These are phyloP conservation scores for Funneliformis caledonium DNA, from an alignment of 371 early-diverging fungal genomes.

Conservation along the genomic window DNA sequence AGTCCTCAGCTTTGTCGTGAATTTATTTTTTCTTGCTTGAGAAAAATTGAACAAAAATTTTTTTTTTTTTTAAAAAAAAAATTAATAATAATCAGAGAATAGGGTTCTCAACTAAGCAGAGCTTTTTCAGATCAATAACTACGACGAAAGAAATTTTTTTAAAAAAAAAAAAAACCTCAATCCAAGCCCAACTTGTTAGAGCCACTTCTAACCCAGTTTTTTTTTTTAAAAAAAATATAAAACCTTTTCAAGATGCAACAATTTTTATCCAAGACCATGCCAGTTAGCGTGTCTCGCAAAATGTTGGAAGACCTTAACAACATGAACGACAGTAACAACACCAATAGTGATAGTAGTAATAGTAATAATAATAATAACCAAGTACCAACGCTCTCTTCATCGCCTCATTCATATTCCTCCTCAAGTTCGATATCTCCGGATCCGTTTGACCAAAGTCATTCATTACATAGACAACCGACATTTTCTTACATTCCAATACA, in stretches of 20 bases:
- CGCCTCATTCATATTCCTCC: neutral
- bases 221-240: neutral
- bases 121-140: too few species aligned
- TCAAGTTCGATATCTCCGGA: neutral
- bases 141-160: too few species aligned
- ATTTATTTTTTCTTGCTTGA: too few species aligned
- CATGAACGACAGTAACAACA: neutral
- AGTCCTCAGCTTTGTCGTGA: too few species aligned
- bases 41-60: too few species aligned
- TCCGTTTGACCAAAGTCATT: neutral
- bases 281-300: neutral
- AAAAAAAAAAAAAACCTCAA: too few species aligned
- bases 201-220: neutral
- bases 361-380: neutral
- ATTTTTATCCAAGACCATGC: neutral
- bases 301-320: neutral
- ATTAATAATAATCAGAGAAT: too few species aligned
- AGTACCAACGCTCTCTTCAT: neutral
- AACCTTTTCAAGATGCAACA: neutral
- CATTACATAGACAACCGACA: neutral
- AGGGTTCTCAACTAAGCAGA: too few species aligned
- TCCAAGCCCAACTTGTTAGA: too few species aligned
- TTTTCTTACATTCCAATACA: conserved; percentile 26
- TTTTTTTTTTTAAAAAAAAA: too few species aligned
- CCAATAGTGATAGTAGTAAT: neutral